Percentiles rank a stretch among this genome's conserved stretches.
These are phyloP conservation scores for Trichaptum fuscoviolaceum DNA, from an alignment of 768 basidiomycete genomes.

Conservation along the genomic window DNA sequence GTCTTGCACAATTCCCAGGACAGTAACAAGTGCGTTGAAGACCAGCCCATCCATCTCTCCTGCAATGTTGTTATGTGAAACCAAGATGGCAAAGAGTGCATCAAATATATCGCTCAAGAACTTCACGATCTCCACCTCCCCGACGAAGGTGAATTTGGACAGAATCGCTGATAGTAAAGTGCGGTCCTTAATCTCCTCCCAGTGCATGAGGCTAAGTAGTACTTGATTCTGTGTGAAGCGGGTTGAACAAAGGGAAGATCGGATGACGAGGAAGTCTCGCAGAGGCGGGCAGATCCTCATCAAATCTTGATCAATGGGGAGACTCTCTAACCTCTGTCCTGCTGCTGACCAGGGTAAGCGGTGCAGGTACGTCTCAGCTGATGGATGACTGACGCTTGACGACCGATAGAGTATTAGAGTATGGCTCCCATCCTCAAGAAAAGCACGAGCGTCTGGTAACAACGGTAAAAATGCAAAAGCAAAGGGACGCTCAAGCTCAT, in stretches of 20 bases:
- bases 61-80: constrained; percentile 64
- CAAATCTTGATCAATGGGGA: constrained; percentile 54
- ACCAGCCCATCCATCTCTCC: constrained; percentile 82
- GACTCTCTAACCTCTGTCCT: constrained; percentile 56
- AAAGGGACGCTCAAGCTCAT: constrained; percentile 68
- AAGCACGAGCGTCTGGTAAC: constrained; percentile 67
- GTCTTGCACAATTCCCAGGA: constrained; percentile 90
- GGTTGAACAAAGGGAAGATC: constrained; percentile 90
- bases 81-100: constrained; percentile 84
- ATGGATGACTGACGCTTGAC: constrained; percentile 59
- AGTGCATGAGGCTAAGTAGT: constrained; percentile 71
- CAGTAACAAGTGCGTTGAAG: constrained; percentile 86
- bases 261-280: constrained; percentile 73
- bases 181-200: constrained; percentile 66
- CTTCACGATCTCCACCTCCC: constrained; percentile 92
- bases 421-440: constrained; percentile 88
- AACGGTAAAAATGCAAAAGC: constrained; percentile 92
- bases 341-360: constrained; percentile 56
- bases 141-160: constrained; percentile 83
- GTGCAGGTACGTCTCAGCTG: constrained; percentile 66
- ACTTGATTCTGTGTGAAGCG: constrained; percentile 88
- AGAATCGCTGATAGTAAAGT: constrained; percentile 68
- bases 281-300: constrained; percentile 61
- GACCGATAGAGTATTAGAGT: constrained; percentile 78
- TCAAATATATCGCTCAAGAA: constrained; percentile 90